phyloP scores from a whole-genome alignment of 306 rosid species.

The Quercus engelmannii region DNA sequence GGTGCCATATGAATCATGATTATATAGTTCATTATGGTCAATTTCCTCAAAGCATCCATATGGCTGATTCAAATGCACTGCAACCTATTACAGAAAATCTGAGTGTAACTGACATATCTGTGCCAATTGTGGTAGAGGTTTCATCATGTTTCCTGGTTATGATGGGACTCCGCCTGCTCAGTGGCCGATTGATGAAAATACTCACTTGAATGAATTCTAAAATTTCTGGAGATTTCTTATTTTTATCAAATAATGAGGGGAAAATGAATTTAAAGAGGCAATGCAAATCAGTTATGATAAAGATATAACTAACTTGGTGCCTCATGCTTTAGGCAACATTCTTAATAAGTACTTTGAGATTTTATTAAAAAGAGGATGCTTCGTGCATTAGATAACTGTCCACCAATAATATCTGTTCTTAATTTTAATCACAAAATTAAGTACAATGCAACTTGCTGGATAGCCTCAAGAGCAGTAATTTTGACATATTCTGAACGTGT shows the following conservation, averaged over 20 bases:
- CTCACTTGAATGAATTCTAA: not conserved
- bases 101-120: not conserved
- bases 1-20: not conserved
- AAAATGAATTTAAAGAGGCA: not conserved
- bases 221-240: not conserved
- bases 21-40: not conserved
- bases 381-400: not conserved
- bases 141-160: not conserved
- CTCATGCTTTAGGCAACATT: not conserved
- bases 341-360: not conserved
- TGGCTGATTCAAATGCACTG: slow-evolving; percentile 3
- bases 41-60: not conserved
- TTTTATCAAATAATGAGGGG: not conserved
- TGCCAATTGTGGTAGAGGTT: not conserved
- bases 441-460: not conserved
- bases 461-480: not conserved
- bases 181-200: not conserved
- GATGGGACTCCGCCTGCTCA: not conserved
- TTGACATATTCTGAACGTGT: not conserved
- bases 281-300: not conserved
- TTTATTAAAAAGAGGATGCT: not conserved
- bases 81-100: not conserved
- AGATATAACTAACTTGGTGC: not conserved
- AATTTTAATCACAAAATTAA: not conserved
- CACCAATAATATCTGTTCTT: not conserved